A percentile compares a stretch with the other conserved stretches of the same genome.
phyloP scores from a whole-genome alignment of 2,329 filamentous ascomycete genomes.

The Aspergillus vadensis region DNA sequence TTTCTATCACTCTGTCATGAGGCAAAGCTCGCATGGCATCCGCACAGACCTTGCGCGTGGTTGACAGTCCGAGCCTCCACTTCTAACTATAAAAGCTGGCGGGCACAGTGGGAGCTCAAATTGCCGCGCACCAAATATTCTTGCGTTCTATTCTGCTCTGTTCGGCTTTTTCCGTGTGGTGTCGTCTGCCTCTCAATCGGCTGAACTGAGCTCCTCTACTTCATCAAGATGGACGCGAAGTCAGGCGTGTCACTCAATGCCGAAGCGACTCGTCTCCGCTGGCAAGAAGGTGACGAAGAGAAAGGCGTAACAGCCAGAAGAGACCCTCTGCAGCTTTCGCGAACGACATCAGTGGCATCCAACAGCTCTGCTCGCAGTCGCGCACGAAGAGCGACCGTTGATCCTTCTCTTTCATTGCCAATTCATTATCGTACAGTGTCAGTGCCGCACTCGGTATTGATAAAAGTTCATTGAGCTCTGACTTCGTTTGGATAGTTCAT shows the following conservation, averaged over 20 bases:
- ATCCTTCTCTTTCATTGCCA: constrained; percentile 31
- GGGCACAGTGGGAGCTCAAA: background rate
- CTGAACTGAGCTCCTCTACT: background rate
- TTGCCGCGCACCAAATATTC: background rate
- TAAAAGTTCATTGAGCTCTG: background rate
- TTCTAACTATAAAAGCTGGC: constrained; percentile 4
- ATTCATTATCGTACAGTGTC: constrained; percentile 37
- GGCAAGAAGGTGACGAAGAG: constrained; percentile 19
- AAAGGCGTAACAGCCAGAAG: constrained; percentile 4
- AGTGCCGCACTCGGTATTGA: background rate
- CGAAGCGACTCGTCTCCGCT: constrained; percentile 13
- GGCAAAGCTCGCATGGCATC: constrained; percentile 4
- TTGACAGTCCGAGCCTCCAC: background rate
- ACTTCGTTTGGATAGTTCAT: constrained; percentile 43
- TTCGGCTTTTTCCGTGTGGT: background rate
- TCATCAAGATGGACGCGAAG: background rate
- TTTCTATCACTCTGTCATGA: background rate
- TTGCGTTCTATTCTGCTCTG: background rate
- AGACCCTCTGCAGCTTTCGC: background rate
- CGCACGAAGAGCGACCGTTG: constrained; percentile 19
- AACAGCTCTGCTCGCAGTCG: constrained; percentile 17
- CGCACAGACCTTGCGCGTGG: background rate
- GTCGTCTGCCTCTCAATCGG: background rate
- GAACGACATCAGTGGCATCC: constrained; percentile 10
- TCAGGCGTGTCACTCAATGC: background rate